Evolutionary conservation across 169 alveolate species (phyloP).

Genomic region (Babesia ovis): DNA sequence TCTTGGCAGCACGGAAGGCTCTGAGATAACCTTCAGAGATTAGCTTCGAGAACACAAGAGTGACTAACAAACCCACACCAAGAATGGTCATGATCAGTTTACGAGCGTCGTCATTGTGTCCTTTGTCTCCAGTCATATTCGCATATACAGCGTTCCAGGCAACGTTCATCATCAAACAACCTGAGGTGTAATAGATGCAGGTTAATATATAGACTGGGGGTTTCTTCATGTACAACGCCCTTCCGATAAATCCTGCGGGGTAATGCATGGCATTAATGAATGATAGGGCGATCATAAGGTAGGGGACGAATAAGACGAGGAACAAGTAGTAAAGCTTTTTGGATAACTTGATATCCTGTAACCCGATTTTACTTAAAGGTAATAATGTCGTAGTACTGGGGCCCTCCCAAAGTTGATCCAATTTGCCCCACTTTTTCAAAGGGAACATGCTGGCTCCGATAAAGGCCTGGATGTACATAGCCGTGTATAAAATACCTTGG

Average conservation of each 20-base stretch:
- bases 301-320: neutral
- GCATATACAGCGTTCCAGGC: neutral
- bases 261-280: conserved; percentile 20
- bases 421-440: neutral
- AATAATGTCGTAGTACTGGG: no score
- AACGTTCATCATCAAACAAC: neutral
- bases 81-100: neutral
- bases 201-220: neutral
- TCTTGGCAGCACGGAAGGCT: conserved; percentile 31
- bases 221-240: conserved; percentile 5
- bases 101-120: neutral
- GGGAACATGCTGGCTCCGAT: neutral
- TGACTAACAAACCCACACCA: conserved; percentile 2
- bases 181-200: neutral
- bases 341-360: neutral
- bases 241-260: conserved; percentile 7
- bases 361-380: neutral
- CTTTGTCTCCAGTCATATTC: neutral
- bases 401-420: neutral
- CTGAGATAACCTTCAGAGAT: conserved; percentile 14
- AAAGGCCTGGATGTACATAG: conserved; percentile 1
- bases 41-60: conserved; percentile 1
- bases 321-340: no score
- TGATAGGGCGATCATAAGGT: neutral
- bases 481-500: neutral